Evolutionary conservation across 2,329 filamentous ascomycete species (phyloP).

Genomic region (Neofusicoccum cordaticola): DNA sequence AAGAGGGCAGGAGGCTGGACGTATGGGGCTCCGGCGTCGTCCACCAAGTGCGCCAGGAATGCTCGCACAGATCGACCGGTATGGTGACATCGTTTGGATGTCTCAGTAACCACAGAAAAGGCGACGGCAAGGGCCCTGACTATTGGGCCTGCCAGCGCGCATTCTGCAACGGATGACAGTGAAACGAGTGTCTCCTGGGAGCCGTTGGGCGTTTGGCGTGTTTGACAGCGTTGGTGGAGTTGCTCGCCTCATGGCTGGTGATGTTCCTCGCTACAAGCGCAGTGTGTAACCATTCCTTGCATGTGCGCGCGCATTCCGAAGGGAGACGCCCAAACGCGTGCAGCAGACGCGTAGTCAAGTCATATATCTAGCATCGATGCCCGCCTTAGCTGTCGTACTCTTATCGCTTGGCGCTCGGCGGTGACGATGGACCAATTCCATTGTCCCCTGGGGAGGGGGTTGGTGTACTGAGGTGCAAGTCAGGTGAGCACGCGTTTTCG

Average conservation of each 20-base stretch:
- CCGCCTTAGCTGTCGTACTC: constrained; percentile 9
- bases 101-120: not conserved
- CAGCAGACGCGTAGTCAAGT: constrained; percentile 15
- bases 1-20: constrained; percentile 16
- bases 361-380: constrained; percentile 10
- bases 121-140: not conserved
- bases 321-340: constrained; percentile 11
- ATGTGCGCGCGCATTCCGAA: constrained; percentile 21
- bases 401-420: constrained; percentile 15
- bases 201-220: not conserved
- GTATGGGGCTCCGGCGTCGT: constrained; percentile 9
- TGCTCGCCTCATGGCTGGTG: constrained; percentile 3
- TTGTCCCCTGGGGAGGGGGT: not conserved
- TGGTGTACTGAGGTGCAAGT: constrained; percentile 14
- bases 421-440: constrained; percentile 14
- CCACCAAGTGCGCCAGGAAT: constrained; percentile 21
- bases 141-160: not conserved
- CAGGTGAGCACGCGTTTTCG: constrained; percentile 26
- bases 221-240: not conserved
- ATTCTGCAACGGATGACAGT: not conserved
- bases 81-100: constrained; percentile 5
- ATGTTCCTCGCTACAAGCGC: constrained; percentile 2
- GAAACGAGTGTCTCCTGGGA: not conserved
- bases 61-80: constrained; percentile 14
- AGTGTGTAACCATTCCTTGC: constrained; percentile 22